Evolutionary conservation across 192 early-diverging fungal species (phyloP).

Genomic region (Glomus cerebriforme): DNA sequence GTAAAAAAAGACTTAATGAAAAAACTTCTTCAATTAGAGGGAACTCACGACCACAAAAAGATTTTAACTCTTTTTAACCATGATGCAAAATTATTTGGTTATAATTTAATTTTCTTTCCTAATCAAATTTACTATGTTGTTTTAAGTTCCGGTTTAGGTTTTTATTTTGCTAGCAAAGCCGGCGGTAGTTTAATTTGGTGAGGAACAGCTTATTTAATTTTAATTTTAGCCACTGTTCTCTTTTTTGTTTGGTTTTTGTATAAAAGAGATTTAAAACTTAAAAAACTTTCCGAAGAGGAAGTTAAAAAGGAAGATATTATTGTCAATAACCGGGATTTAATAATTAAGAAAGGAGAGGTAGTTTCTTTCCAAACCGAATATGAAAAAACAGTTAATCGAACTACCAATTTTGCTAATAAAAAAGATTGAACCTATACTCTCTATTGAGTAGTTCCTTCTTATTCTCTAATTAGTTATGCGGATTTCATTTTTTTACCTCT

Average conservation of each 20-base stretch:
- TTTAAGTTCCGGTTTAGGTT: not conserved
- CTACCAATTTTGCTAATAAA: not conserved
- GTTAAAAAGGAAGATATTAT: not conserved
- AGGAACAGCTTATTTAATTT: not conserved
- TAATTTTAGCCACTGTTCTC: not conserved
- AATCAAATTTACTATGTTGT: constrained; percentile 17
- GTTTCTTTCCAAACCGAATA: not conserved
- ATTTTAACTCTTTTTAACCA: constrained; percentile 1
- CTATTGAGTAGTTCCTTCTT: constrained; percentile 9
- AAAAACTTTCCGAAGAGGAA: not conserved
- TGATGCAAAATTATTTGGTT: not conserved
- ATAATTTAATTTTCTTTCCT: not conserved
- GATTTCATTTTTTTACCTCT: constrained; percentile 5
- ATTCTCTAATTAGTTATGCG: not conserved
- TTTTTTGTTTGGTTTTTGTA: not conserved
- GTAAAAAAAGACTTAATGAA: not conserved
- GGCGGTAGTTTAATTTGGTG: not conserved
- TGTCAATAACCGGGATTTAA: not conserved
- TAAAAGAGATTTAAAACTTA: not conserved
- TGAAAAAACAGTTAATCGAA: not conserved
- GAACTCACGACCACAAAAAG: not conserved
- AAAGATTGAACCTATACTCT: not conserved
- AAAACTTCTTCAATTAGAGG: not conserved
- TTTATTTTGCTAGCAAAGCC: not conserved
- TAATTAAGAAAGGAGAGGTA: not conserved